A percentile compares a stretch with the other conserved stretches of the same genome.
These are phyloP conservation scores for Nemania serpens DNA, from an alignment of 2,329 filamentous ascomycete genomes.

Conservation along the genomic window DNA sequence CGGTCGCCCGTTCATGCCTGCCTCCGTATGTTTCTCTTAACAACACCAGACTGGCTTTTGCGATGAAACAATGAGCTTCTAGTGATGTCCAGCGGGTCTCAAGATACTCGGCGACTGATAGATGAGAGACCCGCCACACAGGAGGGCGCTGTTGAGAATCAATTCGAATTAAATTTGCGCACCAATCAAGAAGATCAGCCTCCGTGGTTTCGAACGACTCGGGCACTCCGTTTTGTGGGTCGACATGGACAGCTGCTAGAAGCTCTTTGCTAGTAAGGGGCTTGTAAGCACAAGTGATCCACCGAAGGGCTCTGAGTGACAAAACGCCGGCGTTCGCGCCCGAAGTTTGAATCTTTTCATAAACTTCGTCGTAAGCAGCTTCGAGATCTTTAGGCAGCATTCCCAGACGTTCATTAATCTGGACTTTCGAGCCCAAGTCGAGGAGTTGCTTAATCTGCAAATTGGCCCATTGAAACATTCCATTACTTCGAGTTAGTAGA, in stretches of 20 bases:
- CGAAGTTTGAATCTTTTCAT: neutral
- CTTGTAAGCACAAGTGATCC: neutral
- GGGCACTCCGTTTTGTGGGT: neutral
- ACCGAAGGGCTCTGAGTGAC: conserved; percentile 3
- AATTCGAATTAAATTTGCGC: conserved; percentile 13
- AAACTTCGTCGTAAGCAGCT: conserved; percentile 13
- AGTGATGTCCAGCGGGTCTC: conserved; percentile 10
- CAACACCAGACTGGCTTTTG: neutral
- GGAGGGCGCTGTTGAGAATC: neutral
- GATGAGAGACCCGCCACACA: conserved; percentile 17
- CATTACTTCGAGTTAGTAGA: neutral
- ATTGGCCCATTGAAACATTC: conserved; percentile 16
- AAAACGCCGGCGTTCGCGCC: neutral
- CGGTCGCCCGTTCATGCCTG: neutral
- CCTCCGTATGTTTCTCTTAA: neutral
- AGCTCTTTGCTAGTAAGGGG: neutral
- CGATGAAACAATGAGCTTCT: conserved; percentile 16
- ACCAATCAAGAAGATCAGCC: conserved; percentile 14
- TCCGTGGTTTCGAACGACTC: neutral
- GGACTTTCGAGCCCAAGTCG: neutral
- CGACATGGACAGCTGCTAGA: neutral
- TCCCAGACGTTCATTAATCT: conserved; percentile 7
- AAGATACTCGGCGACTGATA: conserved; percentile 17
- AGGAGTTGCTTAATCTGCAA: conserved; percentile 16
- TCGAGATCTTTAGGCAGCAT: conserved; percentile 7